Percentiles rank a stretch among this genome's conserved stretches.
phyloP scores from a whole-genome alignment of 257 asterid genomes.

The Solanum medicagineum region DNA sequence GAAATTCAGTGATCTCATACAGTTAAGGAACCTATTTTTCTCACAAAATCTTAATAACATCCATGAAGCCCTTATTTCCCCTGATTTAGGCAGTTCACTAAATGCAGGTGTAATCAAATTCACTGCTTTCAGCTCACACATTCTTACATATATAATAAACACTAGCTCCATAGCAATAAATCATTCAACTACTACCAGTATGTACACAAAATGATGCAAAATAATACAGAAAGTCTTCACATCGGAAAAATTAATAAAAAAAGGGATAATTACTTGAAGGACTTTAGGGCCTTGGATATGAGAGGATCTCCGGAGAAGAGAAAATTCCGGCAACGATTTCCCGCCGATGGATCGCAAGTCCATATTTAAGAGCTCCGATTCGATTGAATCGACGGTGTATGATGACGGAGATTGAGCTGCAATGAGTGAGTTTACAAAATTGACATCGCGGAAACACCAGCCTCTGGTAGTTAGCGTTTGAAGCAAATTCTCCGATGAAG shows the following conservation, averaged over 20 bases:
- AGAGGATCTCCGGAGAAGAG: slow-evolving; percentile 37
- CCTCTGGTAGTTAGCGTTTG: slow-evolving; percentile 48
- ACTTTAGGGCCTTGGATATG: slow-evolving; percentile 53
- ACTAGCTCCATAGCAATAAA: not conserved
- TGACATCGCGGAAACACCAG: slow-evolving; percentile 47
- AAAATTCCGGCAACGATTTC: slow-evolving; percentile 51
- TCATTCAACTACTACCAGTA: not conserved
- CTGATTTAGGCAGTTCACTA: not conserved
- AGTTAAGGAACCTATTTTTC: not conserved
- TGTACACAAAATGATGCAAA: not conserved
- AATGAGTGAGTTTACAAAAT: slow-evolving; percentile 29
- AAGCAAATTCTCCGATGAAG: slow-evolving; percentile 18
- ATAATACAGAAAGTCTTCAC: not conserved
- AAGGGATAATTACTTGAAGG: slow-evolving; percentile 46
- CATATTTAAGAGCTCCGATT: slow-evolving; percentile 56
- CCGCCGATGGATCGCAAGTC: slow-evolving; percentile 72
- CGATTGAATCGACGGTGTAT: slow-evolving; percentile 40
- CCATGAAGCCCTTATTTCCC: not conserved
- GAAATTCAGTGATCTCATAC: not conserved
- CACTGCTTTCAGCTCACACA: not conserved
- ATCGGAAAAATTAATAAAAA: not conserved
- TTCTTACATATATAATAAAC: not conserved
- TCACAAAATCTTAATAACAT: not conserved
- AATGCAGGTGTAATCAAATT: not conserved
- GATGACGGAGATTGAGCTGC: slow-evolving; percentile 17